Evolutionary conservation across 345 rosid genomes (phyloP).

Genomic region (Bretschneidera sinensis): DNA sequence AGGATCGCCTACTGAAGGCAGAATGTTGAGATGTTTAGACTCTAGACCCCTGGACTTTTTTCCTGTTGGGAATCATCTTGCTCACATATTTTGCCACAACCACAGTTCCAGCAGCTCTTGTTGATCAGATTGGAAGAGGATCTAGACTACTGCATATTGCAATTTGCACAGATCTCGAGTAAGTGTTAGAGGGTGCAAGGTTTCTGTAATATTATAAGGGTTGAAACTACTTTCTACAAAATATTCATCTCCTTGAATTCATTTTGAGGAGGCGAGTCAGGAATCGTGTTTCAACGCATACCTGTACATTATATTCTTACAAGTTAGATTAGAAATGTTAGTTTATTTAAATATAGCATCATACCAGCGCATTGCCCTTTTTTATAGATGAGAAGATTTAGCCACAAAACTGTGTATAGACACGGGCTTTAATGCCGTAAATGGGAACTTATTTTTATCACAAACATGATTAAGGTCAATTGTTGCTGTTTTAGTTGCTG

Average conservation of each 20-base stretch:
- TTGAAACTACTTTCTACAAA: slow-evolving; percentile 4
- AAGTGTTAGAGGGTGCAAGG: neutral
- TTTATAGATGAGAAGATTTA: neutral
- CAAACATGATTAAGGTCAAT: neutral
- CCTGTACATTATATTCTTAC: slow-evolving; percentile 19
- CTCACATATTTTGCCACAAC: neutral
- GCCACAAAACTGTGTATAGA: slow-evolving; percentile 17
- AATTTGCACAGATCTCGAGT: neutral
- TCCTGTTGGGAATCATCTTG: neutral
- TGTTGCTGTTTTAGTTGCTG: too few species aligned
- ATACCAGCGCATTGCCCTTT: neutral
- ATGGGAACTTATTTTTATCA: neutral
- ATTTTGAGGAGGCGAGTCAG: slow-evolving; percentile 8
- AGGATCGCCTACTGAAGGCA: slow-evolving; percentile 6
- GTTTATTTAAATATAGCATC: slow-evolving; percentile 12
- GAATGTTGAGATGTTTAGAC: neutral
- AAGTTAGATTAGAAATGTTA: slow-evolving; percentile 20
- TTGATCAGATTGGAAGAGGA: neutral
- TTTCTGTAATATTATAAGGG: slow-evolving; percentile 5
- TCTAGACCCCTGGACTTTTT: neutral
- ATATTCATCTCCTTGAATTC: neutral
- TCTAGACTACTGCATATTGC: neutral
- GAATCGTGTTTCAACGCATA: slow-evolving; percentile 8
- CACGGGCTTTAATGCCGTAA: slow-evolving; percentile 8
- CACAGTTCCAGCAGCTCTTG: neutral